Evolutionary conservation across 208 protist genomes (phyloP).

Genomic region (Crithidia thermophila): DNA sequence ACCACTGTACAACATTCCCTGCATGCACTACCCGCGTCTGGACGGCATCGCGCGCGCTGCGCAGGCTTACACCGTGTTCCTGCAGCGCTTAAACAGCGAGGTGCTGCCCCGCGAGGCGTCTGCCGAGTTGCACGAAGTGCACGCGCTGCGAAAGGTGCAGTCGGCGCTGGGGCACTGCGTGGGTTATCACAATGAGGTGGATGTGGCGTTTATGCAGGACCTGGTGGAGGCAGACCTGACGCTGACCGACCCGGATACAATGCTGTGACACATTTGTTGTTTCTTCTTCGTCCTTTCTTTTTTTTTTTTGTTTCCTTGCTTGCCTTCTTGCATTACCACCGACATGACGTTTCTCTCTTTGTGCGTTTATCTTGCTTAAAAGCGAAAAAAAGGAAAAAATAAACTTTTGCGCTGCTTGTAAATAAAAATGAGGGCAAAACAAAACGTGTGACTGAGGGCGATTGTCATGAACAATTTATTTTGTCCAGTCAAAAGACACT

Average conservation of each 20-base stretch:
- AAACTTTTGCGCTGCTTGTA: background rate
- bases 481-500: background rate
- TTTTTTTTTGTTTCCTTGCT: background rate
- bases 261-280: slow-evolving; percentile 12
- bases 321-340: background rate
- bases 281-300: slow-evolving; percentile 5
- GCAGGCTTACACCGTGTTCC: slow-evolving; percentile 26
- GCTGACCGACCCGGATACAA: slow-evolving; percentile 32
- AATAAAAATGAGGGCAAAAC: background rate
- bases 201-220: slow-evolving; percentile 35
- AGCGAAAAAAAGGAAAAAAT: background rate
- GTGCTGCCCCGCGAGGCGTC: background rate
- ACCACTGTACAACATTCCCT: slow-evolving; percentile 36
- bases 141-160: background rate
- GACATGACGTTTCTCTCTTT: background rate
- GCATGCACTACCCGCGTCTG: slow-evolving; percentile 24
- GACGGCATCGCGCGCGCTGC: slow-evolving; percentile 28
- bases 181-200: slow-evolving; percentile 34
- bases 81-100: slow-evolving; percentile 24
- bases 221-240: slow-evolving; percentile 49
- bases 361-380: background rate
- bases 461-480: background rate
- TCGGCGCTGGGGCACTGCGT: slow-evolving; percentile 10
- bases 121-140: background rate
- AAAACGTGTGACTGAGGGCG: background rate